A percentile compares a stretch with the other conserved stretches of the same genome.
phyloP scores from a whole-genome alignment of 2,329 filamentous ascomycete species.

The Hymenoscyphus fructigenus region DNA sequence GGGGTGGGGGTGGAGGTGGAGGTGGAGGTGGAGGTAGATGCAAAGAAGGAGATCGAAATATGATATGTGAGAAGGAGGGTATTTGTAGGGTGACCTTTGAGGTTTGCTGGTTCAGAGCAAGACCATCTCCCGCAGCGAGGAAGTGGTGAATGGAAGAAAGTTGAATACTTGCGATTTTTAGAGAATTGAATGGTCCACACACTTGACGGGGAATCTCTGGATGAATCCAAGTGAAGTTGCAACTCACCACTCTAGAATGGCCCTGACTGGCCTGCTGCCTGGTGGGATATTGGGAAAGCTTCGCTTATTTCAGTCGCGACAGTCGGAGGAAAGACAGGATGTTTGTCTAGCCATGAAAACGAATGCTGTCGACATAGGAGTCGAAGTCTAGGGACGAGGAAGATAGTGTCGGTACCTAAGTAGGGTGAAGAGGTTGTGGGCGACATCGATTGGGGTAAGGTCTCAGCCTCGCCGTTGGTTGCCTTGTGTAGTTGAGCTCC shows the following conservation, averaged over 20 bases:
- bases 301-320: too few relatives aligned
- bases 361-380: too few relatives aligned
- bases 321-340: too few relatives aligned
- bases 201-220: background rate
- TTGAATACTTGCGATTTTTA: background rate
- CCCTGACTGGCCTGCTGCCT: too few relatives aligned
- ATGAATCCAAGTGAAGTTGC: background rate
- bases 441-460: background rate
- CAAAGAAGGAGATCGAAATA: background rate
- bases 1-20: background rate
- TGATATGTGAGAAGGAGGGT: background rate
- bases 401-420: background rate
- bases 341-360: too few relatives aligned
- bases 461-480: constrained; percentile 1
- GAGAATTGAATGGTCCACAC: background rate
- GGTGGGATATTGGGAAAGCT: too few relatives aligned
- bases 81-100: background rate
- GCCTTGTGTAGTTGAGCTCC: background rate
- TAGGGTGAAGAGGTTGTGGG: background rate
- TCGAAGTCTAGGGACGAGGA: too few relatives aligned
- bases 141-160: background rate
- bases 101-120: background rate
- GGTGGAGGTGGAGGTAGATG: background rate
- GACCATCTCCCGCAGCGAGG: background rate
- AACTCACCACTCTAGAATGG: background rate